Percentiles rank a stretch among this genome's conserved stretches.
Evolutionary conservation across 441 rosid genomes (phyloP).

Genomic region (Lepidium campestre): DNA sequence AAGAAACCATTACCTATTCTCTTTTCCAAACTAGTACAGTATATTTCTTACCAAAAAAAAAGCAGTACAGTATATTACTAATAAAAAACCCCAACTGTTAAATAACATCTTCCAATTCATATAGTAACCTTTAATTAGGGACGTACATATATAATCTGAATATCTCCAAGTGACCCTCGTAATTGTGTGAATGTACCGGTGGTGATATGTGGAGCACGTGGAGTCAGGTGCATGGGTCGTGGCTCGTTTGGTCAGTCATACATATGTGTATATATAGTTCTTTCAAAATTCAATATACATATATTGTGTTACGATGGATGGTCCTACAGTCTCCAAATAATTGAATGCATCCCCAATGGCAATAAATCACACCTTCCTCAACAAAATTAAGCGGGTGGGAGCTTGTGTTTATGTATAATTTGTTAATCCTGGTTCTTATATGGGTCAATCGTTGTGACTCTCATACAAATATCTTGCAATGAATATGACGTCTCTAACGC

Average conservation of each 20-base stretch:
- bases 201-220: too few species aligned
- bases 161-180: too few species aligned
- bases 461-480: background rate
- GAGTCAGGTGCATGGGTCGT: conserved; percentile 11
- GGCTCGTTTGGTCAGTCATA: background rate
- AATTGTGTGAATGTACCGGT: too few species aligned
- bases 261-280: too few species aligned
- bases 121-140: too few species aligned
- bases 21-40: too few species aligned
- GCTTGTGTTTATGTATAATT: background rate
- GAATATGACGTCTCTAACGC: background rate
- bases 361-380: background rate
- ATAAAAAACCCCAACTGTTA: too few species aligned
- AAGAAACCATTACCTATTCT: background rate
- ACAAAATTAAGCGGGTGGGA: background rate
- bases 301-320: conserved; percentile 11
- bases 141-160: too few species aligned
- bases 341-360: background rate
- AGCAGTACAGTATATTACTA: too few species aligned
- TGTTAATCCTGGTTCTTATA: background rate
- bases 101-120: too few species aligned
- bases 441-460: background rate
- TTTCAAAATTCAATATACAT: too few species aligned
- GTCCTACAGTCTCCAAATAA: background rate
- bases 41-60: too few species aligned